Evolutionary conservation across 495 filamentous ascomycete species (phyloP).

Genomic region (Penicillium silybi): DNA sequence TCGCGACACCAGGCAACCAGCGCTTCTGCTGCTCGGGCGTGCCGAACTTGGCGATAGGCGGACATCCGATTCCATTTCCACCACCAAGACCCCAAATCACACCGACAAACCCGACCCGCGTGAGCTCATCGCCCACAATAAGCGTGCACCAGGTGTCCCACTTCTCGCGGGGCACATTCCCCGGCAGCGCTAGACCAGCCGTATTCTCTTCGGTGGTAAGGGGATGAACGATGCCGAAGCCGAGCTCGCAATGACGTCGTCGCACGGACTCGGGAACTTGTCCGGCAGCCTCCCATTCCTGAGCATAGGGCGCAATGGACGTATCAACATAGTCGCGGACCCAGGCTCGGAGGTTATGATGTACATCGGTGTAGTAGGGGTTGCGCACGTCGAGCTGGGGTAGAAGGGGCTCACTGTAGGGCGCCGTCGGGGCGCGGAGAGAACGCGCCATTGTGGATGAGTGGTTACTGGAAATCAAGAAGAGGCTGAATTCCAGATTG

Average conservation of each 20-base stretch:
- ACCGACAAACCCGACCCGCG: slow-evolving; percentile 40
- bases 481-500: neutral
- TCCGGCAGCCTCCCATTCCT: slow-evolving; percentile 48
- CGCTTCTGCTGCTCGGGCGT: slow-evolving; percentile 43
- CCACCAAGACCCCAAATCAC: slow-evolving; percentile 49
- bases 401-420: slow-evolving; percentile 40
- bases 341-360: slow-evolving; percentile 41
- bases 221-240: slow-evolving; percentile 34
- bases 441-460: slow-evolving; percentile 16
- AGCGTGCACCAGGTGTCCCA: slow-evolving; percentile 50
- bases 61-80: slow-evolving; percentile 50
- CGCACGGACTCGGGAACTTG: slow-evolving; percentile 37
- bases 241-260: slow-evolving; percentile 36
- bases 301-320: slow-evolving; percentile 39
- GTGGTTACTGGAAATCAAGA: neutral
- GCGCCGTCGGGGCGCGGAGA: slow-evolving; percentile 29
- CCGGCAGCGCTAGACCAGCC: slow-evolving; percentile 33
- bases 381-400: slow-evolving; percentile 36
- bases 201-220: slow-evolving; percentile 34
- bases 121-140: slow-evolving; percentile 46
- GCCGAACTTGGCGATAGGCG: slow-evolving; percentile 51
- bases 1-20: slow-evolving; percentile 49
- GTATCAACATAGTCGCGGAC: slow-evolving; percentile 46
- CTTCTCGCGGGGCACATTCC: slow-evolving; percentile 37
- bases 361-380: slow-evolving; percentile 47